Conservation (phyloP, 352 stramenopile genomes). For the Thalassiosira delicatula region DNA sequence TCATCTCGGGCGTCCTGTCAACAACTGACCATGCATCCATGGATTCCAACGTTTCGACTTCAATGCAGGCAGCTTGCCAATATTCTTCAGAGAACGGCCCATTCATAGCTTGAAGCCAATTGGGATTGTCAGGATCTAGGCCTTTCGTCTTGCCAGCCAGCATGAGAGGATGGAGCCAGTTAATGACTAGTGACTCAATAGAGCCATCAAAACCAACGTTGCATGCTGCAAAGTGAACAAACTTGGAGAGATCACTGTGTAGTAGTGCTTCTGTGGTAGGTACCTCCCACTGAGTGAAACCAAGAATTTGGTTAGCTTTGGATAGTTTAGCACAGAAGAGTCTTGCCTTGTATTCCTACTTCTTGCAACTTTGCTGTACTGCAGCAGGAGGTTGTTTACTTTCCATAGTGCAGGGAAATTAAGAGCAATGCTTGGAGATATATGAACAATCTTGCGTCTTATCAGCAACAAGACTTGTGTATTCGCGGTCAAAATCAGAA, state of each 20-base stretch:
- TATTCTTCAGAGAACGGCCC: conserved; percentile 8
- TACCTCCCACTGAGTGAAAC: neutral
- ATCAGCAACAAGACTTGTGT: neutral
- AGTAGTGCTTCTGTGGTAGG: neutral
- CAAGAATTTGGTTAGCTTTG: neutral
- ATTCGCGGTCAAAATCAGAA: conserved; percentile 11
- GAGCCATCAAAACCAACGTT: neutral
- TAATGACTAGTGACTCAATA: neutral
- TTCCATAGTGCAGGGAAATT: conserved; percentile 1
- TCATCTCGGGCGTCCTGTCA: too few relatives aligned
- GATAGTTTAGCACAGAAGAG: neutral
- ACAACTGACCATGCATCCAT: conserved; percentile 2
- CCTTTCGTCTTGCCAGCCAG: neutral
- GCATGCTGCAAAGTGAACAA: neutral
- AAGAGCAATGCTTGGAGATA: conserved; percentile 13
- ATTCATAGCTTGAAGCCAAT: conserved; percentile 14
- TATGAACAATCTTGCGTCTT: neutral
- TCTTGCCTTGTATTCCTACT: too few relatives aligned
- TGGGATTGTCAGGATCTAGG: conserved; percentile 14
- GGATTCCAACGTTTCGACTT: conserved; percentile 11
- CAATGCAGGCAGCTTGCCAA: conserved; percentile 27
- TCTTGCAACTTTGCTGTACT: too few relatives aligned
- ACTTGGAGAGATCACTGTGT: too few relatives aligned
- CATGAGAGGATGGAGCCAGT: neutral
- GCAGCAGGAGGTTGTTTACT: neutral